Percentiles rank a stretch among this genome's conserved stretches.
Evolutionary conservation across 164 flowering plant genomes (phyloP).

Genomic region (Dillenia suffruticosa): DNA sequence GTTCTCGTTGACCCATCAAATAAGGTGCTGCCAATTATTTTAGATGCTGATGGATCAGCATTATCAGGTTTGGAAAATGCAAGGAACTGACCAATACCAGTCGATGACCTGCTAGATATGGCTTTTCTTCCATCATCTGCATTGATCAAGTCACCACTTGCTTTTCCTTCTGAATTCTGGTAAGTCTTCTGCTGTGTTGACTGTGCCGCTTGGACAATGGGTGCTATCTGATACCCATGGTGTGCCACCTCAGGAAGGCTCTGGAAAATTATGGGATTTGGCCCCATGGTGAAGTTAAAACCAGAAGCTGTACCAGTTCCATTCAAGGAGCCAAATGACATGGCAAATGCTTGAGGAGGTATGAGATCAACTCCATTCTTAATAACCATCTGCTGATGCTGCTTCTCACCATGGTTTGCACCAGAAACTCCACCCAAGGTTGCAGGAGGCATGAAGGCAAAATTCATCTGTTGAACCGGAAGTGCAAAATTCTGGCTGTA

Average conservation of each 20-base stretch:
- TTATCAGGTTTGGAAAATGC: constrained; percentile 62
- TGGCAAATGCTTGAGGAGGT: constrained; percentile 66
- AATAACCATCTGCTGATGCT: constrained; percentile 41
- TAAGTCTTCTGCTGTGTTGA: constrained; percentile 40
- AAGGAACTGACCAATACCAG: constrained; percentile 47
- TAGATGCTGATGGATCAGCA: constrained; percentile 32
- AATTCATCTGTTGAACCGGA: constrained; percentile 60
- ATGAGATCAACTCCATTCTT: constrained; percentile 58
- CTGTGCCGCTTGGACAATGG: constrained; percentile 48
- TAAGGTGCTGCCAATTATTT: constrained; percentile 31
- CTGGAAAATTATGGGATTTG: constrained; percentile 61
- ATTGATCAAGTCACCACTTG: constrained; percentile 32
- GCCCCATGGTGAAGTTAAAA: constrained; percentile 63
- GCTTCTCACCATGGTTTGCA: constrained; percentile 38
- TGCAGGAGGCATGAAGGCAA: constrained; percentile 58
- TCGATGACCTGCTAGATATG: constrained; percentile 26
- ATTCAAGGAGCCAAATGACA: constrained; percentile 68
- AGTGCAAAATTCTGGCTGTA: constrained; percentile 61
- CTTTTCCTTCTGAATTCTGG: constrained; percentile 42
- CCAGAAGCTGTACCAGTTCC: constrained; percentile 50
- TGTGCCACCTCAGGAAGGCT: constrained; percentile 60
- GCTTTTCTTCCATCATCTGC: constrained; percentile 56
- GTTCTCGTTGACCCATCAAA: constrained; percentile 53
- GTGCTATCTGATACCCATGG: constrained; percentile 50
- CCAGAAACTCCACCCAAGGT: constrained; percentile 25